Conservation (phyloP, 2,329 filamentous ascomycete genomes). For the Alternaria ventricosa region DNA sequence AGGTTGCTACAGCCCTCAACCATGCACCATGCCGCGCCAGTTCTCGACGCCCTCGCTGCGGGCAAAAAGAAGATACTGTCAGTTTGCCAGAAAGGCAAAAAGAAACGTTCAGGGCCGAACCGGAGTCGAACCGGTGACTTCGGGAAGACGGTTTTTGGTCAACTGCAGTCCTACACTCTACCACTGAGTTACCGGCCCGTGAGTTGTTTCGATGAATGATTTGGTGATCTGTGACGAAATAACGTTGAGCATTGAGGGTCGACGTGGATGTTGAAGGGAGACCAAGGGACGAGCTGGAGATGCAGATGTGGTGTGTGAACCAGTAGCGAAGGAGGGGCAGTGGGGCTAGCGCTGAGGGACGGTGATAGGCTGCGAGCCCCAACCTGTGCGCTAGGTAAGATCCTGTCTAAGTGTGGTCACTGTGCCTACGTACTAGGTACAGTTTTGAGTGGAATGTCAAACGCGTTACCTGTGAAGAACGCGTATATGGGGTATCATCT, state of each 20-base stretch:
- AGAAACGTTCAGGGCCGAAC: not conserved
- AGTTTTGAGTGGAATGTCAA: not conserved
- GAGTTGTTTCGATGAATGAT: not conserved
- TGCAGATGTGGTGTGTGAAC: not conserved
- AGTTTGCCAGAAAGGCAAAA: not conserved
- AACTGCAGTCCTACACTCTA: constrained; percentile 9
- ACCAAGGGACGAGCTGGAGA: not conserved
- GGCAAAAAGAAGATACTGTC: not conserved
- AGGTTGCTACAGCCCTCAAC: not conserved
- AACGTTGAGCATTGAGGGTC: fast-evolving
- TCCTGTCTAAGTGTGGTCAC: not conserved
- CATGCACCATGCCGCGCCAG: not conserved
- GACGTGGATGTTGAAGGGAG: not conserved
- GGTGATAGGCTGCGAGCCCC: not conserved
- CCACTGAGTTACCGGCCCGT: constrained; percentile 8
- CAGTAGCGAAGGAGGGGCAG: not conserved
- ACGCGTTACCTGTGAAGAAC: not conserved
- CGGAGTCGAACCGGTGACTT: constrained; percentile 6
- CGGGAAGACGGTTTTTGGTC: not conserved
- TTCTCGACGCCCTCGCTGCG: not conserved
- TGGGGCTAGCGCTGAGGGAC: not conserved
- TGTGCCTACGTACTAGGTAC: not conserved
- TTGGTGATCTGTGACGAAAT: fast-evolving
- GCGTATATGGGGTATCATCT: not conserved
- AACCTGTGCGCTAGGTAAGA: not conserved